Evolutionary conservation across 2,329 filamentous ascomycete genomes (phyloP), one percentile per base, ranked within the genome.

Genomic region (Phymatotrichopsis omnivora): DNA sequence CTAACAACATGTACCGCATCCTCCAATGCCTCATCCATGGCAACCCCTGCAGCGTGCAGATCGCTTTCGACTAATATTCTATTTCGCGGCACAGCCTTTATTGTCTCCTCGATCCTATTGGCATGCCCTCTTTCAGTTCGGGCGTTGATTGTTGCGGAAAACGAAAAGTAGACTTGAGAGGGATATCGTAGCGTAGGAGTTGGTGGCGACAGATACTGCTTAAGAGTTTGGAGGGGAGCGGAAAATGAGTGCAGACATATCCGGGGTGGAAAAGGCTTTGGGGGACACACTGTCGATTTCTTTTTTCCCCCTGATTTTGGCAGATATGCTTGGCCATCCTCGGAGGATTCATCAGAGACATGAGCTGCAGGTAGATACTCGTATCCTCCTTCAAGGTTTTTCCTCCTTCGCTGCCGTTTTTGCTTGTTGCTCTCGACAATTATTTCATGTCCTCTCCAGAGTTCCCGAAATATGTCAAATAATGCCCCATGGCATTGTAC

Each of bases 191-290:
- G 70, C 1, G 78, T 76, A 0, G 57, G 89, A 7, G 91, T 76
- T 1, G 73, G 69, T 1, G 76, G 74, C 53, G 82, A 72, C 36
- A 85, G 66, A 59, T 94, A 96, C 62, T 86, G 85, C 54, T 74
- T 79, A 28, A 95, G 66, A 24, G 80, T 73, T 45, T 91, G 79
- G 8, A 76, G 69, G 5, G 80, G 74, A 0, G 85, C 89, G 36
- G 83, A 93, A 64, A 86, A 98, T 0, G 87, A 95, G 64, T 98
- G 91, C 48, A 98, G 75, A 60, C 91, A 98, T 60, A 96, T 80
- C 7, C 87, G 71, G 1, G 87, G 86, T 3, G 91, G 87, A 56
- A 81, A 96, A 0, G 82, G 80, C 54, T 57, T 41, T 56, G 47
- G 7, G 23, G 20, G 35, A 40, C 36, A 24, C 47, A 43, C 28